Evolutionary conservation across 2,329 filamentous ascomycete species (phyloP).

Genomic region (Ceratocystis cacaofunesta): DNA sequence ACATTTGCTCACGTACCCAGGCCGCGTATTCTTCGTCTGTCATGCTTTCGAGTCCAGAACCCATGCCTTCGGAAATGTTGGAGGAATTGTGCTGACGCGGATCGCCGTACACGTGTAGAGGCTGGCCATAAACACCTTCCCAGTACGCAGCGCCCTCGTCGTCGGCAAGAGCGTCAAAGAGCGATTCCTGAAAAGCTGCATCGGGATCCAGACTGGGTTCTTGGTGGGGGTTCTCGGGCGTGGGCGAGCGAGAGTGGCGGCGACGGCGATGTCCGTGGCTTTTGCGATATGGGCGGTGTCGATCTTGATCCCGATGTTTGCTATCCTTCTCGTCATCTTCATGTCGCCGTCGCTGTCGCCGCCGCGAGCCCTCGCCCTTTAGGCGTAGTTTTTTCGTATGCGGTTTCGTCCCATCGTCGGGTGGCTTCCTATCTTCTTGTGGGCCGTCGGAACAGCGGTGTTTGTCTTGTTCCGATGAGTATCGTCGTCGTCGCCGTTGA

Average conservation of each 20-base stretch:
- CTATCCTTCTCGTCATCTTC: conserved; percentile 18
- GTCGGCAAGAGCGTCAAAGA: conserved; percentile 93
- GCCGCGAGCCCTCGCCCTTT: conserved; percentile 6
- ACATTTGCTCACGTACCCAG: conserved; percentile 80
- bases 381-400: conserved; percentile 7
- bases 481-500: neutral
- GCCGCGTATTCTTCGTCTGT: conserved; percentile 80
- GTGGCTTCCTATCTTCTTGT: neutral
- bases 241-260: conserved; percentile 29
- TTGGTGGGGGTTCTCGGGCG: conserved; percentile 34
- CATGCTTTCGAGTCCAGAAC: conserved; percentile 62
- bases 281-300: conserved; percentile 13
- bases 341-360: conserved; percentile 21
- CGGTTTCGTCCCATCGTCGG: neutral
- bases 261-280: conserved; percentile 17
- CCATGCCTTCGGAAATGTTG: neutral
- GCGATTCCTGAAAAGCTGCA: conserved; percentile 73
- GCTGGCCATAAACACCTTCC: conserved; percentile 93
- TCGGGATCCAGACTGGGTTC: conserved; percentile 46
- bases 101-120: conserved; percentile 61
- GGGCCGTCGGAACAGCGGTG: no score
- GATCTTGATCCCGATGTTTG: conserved; percentile 15
- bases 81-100: conserved; percentile 17
- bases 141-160: conserved; percentile 93
- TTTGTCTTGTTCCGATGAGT: neutral